phyloP scores from a whole-genome alignment of 495 filamentous ascomycete genomes.

The Tuber microsphaerosporum region DNA sequence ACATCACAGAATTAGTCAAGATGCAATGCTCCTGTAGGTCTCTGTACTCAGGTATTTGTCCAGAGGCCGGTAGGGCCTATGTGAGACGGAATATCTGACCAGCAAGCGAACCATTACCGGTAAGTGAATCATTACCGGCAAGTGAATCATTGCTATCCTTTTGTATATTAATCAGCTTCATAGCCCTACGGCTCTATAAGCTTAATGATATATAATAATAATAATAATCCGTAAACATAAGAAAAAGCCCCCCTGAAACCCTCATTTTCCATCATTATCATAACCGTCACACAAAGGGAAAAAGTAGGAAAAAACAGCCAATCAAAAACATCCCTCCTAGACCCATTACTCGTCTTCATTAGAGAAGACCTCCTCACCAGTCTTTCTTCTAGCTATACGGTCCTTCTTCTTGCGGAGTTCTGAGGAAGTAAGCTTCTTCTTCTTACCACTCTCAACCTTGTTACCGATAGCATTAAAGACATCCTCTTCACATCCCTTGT shows the following conservation, averaged over 20 bases:
- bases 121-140: too few relatives aligned
- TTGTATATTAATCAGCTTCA: too few relatives aligned
- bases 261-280: slow-evolving; percentile 32
- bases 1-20: too few relatives aligned
- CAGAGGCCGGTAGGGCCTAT: too few relatives aligned
- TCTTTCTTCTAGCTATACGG: slow-evolving; percentile 84
- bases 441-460: slow-evolving; percentile 75
- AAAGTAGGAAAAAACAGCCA: slow-evolving; percentile 15
- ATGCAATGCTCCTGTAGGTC: too few relatives aligned
- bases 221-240: slow-evolving; percentile 32
- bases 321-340: slow-evolving; percentile 2
- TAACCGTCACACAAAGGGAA: background rate
- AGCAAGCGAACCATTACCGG: too few relatives aligned
- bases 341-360: slow-evolving; percentile 32
- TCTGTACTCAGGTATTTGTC: too few relatives aligned
- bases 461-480: slow-evolving; percentile 95
- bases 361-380: slow-evolving; percentile 87
- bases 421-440: slow-evolving; percentile 74
- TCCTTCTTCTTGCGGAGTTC: slow-evolving; percentile 93
- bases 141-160: too few relatives aligned
- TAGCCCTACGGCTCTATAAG: too few relatives aligned
- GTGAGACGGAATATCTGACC: too few relatives aligned
- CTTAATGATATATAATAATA: too few relatives aligned
- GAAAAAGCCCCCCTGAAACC: slow-evolving; percentile 23
- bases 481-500: slow-evolving; percentile 69